phyloP scores from a whole-genome alignment of 148 eudicot species.

The Euryodendron excelsum region DNA sequence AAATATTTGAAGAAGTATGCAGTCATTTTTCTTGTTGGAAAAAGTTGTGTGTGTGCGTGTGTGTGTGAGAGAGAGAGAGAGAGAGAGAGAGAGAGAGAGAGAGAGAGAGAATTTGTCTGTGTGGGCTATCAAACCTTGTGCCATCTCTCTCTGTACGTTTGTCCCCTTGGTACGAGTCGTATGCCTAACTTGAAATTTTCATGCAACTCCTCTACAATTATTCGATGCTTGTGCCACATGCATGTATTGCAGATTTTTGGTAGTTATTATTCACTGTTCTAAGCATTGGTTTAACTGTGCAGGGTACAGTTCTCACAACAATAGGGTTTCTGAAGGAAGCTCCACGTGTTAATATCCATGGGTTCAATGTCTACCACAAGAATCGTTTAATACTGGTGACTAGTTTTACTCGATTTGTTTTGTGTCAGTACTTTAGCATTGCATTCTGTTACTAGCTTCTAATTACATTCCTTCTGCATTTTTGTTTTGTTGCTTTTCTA shows the following conservation, averaged over 20 bases:
- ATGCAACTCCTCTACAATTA: not conserved
- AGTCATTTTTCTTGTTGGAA: not conserved
- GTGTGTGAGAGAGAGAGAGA: too few relatives aligned
- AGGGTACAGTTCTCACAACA: conserved; percentile 75
- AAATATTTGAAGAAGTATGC: not conserved
- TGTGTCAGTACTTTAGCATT: not conserved
- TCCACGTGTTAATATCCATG: conserved; percentile 77
- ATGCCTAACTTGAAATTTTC: not conserved
- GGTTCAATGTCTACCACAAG: conserved; percentile 93
- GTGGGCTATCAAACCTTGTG: not conserved
- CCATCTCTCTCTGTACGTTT: not conserved
- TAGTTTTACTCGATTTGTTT: conserved; percentile 3
- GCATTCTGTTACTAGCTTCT: not conserved
- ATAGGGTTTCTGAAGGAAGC: conserved; percentile 95
- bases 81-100: too few relatives aligned
- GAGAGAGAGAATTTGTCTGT: not conserved
- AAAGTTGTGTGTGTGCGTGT: too few relatives aligned
- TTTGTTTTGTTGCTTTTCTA: not conserved
- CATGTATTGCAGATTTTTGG: not conserved
- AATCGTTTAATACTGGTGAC: conserved; percentile 87
- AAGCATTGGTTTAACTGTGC: conserved; percentile 23
- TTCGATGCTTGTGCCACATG: not conserved
- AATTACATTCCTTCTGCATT: not conserved
- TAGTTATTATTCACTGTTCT: conserved; percentile 5
- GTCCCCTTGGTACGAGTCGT: not conserved